Percentiles rank a stretch among this genome's conserved stretches.
phyloP scores from a whole-genome alignment of 2,329 filamentous ascomycete genomes.

The Diaporthe caulivora region DNA sequence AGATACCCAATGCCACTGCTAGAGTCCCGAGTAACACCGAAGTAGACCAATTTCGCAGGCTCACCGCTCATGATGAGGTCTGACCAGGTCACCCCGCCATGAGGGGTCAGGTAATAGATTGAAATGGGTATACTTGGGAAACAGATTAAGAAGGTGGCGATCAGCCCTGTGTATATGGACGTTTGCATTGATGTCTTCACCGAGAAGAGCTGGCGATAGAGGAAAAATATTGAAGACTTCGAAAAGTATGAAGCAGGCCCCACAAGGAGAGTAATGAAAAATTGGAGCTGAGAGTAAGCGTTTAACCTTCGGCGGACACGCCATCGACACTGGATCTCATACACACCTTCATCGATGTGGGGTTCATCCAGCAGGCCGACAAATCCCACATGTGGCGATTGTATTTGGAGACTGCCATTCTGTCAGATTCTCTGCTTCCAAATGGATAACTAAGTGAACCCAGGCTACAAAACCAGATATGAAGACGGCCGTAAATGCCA shows the following conservation, averaged over 20 bases:
- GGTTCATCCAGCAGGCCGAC: neutral
- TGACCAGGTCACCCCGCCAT: neutral
- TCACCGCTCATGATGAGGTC: neutral
- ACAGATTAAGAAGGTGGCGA: neutral
- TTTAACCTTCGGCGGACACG: neutral
- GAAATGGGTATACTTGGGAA: neutral
- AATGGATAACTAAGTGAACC: no score
- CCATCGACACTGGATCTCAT: neutral
- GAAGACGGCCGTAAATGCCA: neutral
- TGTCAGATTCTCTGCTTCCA: neutral
- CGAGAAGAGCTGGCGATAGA: constrained; percentile 8
- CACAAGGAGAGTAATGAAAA: neutral
- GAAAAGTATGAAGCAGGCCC: neutral
- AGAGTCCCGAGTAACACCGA: neutral
- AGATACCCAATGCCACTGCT: constrained; percentile 1
- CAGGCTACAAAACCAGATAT: neutral
- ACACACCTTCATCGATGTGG: neutral
- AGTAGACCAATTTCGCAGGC: neutral
- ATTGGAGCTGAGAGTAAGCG: neutral
- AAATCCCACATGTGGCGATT: constrained; percentile 7
- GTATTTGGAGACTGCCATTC: neutral
- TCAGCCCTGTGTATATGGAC: neutral
- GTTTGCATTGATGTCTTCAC: neutral
- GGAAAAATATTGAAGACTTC: constrained; percentile 1
- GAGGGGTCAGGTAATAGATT: neutral